Conservation (phyloP, 768 basidiomycete genomes). For the Harrya chromipes region DNA sequence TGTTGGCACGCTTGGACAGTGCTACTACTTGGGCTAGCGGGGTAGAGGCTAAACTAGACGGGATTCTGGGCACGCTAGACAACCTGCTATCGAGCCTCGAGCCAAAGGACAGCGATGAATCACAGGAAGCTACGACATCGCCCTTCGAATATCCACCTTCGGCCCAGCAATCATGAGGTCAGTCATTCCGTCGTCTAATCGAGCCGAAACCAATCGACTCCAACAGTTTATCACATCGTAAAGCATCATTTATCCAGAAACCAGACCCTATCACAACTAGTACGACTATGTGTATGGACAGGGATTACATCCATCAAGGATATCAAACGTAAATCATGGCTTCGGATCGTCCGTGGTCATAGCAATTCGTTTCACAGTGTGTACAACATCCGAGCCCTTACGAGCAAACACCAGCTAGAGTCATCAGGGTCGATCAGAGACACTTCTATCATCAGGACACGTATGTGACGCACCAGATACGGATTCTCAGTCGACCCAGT, state of each 20-base stretch:
- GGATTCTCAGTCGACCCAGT: constrained; percentile 91
- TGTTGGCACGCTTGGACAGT: constrained; percentile 52
- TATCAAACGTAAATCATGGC: constrained; percentile 29
- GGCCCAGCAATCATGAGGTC: constrained; percentile 12
- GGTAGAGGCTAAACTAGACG: constrained; percentile 62
- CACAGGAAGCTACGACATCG: constrained; percentile 1
- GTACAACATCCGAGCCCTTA: constrained; percentile 73
- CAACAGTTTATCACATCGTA: constrained; percentile 6
- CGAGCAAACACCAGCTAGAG: constrained; percentile 77
- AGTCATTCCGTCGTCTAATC: too few species aligned
- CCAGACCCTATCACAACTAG: too few species aligned
- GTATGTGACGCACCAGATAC: constrained; percentile 61
- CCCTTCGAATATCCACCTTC: neutral
- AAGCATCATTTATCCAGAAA: constrained; percentile 14
- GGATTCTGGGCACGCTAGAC: constrained; percentile 57
- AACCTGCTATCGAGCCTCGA: constrained; percentile 47
- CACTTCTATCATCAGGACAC: constrained; percentile 1
- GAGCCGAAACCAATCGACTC: neutral
- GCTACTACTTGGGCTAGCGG: constrained; percentile 59
- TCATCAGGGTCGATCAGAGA: constrained; percentile 8
- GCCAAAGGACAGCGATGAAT: neutral
- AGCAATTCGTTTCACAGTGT: constrained; percentile 71
- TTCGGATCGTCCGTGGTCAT: constrained; percentile 24
- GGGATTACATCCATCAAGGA: constrained; percentile 21
- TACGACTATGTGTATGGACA: constrained; percentile 10